Evolutionary conservation across 2,329 filamentous ascomycete species (phyloP).

Genomic region (Claviceps pazoutovae): DNA sequence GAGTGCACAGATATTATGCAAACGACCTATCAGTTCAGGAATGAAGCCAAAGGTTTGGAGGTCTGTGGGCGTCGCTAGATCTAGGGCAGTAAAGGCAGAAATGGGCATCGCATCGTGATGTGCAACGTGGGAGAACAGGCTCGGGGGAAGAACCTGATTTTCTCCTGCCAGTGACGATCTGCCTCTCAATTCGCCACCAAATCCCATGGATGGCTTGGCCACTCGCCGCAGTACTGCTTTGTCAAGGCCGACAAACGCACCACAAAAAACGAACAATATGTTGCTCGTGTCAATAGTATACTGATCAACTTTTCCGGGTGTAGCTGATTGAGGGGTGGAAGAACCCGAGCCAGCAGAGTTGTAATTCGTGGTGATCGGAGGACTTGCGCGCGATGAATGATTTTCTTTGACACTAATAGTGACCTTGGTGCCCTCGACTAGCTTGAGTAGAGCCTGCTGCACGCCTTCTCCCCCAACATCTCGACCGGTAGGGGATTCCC

Average conservation of each 20-base stretch:
- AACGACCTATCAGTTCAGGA: conserved; percentile 86
- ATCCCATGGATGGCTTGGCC: conserved; percentile 74
- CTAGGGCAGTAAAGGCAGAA: conserved; percentile 42
- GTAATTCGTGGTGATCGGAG: conserved; percentile 40
- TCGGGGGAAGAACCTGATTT: conserved; percentile 50
- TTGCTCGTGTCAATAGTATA: conserved; percentile 83
- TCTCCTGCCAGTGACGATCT: conserved; percentile 32
- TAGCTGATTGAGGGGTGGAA: conserved; percentile 30
- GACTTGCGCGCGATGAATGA: conserved; percentile 39
- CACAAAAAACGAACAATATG: conserved; percentile 93
- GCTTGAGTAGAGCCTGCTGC: conserved; percentile 87
- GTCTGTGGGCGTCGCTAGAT: conserved; percentile 61
- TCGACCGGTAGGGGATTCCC: conserved; percentile 75
- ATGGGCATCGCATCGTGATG: conserved; percentile 30
- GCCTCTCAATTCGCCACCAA: conserved; percentile 68
- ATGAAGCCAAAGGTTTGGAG: conserved; percentile 83
- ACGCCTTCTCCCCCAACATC: conserved; percentile 95
- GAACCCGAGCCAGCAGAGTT: conserved; percentile 28
- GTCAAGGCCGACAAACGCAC: conserved; percentile 85
- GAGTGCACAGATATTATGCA: conserved; percentile 80
- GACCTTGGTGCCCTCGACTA: conserved; percentile 89
- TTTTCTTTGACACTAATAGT: conserved; percentile 81
- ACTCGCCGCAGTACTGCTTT: conserved; percentile 80
- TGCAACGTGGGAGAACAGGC: conserved; percentile 42
- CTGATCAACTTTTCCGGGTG: conserved; percentile 42